Evolutionary conservation across 768 basidiomycete genomes (phyloP).

Genomic region (Pulveroboletus sp.): DNA sequence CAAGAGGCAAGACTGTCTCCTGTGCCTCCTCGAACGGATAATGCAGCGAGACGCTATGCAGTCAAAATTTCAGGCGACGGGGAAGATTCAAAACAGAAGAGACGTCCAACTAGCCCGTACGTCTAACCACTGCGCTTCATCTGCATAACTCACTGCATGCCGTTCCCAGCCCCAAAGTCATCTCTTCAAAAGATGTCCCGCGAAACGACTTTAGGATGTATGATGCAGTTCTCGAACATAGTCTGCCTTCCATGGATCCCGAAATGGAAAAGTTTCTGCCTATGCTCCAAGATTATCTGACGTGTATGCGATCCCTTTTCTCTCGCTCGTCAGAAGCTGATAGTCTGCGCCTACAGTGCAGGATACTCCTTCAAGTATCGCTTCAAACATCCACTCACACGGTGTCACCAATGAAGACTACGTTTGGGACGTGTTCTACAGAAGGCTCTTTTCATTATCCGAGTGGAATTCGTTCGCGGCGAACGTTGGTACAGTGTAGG

Average conservation of each 20-base stretch:
- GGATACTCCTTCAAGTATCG: slow-evolving; percentile 15
- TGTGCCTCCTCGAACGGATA: slow-evolving; percentile 32
- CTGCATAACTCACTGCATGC: neutral
- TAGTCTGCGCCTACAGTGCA: slow-evolving; percentile 19
- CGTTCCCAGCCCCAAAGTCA: slow-evolving; percentile 50
- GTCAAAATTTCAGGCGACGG: slow-evolving; percentile 31
- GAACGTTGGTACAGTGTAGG: slow-evolving; percentile 64
- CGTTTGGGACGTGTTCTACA: slow-evolving; percentile 85
- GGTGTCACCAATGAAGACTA: slow-evolving; percentile 50
- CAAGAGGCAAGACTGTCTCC: slow-evolving; percentile 10
- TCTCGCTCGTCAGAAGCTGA: slow-evolving; percentile 1
- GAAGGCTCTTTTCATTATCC: slow-evolving; percentile 54
- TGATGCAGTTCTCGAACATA: slow-evolving; percentile 57
- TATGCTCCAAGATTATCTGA: slow-evolving; percentile 70
- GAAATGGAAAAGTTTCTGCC: slow-evolving; percentile 80
- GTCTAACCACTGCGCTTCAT: slow-evolving; percentile 8
- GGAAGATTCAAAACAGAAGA: slow-evolving; percentile 10
- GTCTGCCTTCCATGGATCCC: slow-evolving; percentile 38
- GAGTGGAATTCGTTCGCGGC: slow-evolving; percentile 60
- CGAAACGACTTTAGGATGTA: slow-evolving; percentile 61
- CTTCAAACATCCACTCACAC: neutral
- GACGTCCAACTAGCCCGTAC: slow-evolving; percentile 44
- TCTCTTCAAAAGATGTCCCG: slow-evolving; percentile 48
- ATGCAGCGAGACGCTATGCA: slow-evolving; percentile 48
- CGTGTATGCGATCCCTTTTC: slow-evolving; percentile 41